A percentile compares a stretch with the other conserved stretches of the same genome.
Evolutionary conservation across 257 asterid genomes (phyloP).

Genomic region (Solanum stenotomum): DNA sequence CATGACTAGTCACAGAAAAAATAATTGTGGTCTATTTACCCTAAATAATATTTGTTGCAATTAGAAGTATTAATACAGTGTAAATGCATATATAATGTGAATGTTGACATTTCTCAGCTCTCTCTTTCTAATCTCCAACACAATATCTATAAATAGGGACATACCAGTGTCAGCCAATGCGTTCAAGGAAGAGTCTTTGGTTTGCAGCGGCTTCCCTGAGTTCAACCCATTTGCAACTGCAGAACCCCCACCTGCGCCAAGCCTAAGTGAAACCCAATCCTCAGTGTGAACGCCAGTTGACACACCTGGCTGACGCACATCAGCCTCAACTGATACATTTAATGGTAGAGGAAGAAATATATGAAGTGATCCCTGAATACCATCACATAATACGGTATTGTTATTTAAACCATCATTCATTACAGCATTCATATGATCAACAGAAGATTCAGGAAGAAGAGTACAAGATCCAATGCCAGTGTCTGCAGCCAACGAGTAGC

Average conservation of each 20-base stretch:
- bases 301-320: constrained; percentile 35
- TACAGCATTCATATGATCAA: constrained; percentile 24
- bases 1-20: neutral
- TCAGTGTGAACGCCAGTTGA: constrained; percentile 54
- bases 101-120: neutral
- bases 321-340: constrained; percentile 44
- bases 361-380: constrained; percentile 81
- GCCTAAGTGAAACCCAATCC: constrained; percentile 89
- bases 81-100: neutral
- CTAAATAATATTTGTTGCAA: neutral
- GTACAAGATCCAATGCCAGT: constrained; percentile 42
- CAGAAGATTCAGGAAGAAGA: constrained; percentile 41
- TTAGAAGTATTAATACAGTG: neutral
- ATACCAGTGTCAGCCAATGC: constrained; percentile 59
- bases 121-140: neutral
- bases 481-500: constrained; percentile 38
- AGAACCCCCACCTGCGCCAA: constrained; percentile 62
- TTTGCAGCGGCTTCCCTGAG: constrained; percentile 33
- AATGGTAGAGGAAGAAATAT: constrained; percentile 85
- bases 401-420: constrained; percentile 45
- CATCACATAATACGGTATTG: constrained; percentile 51
- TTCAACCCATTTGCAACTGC: constrained; percentile 35
- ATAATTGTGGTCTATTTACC: neutral
- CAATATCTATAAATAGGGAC: neutral
- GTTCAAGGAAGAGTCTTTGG: constrained; percentile 34